These are phyloP conservation scores for Aspergillus tamarii DNA, from an alignment of 2,329 filamentous ascomycete genomes.

Conservation along the genomic window DNA sequence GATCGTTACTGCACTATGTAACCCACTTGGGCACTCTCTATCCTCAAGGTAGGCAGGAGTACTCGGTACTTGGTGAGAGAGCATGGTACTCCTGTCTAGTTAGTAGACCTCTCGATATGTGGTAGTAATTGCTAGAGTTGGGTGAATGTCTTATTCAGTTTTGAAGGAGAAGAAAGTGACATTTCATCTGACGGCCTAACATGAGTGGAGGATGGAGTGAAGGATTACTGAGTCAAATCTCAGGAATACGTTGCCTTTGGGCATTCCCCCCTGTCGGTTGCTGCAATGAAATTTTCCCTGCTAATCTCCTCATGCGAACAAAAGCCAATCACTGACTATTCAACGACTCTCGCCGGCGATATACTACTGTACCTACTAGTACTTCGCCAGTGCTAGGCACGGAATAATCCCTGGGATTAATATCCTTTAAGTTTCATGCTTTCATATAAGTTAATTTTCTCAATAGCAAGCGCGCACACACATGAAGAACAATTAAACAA, in stretches of 20 bases:
- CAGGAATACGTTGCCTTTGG: not conserved
- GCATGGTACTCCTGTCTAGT: not conserved
- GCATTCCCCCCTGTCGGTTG: not conserved
- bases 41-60: too few species aligned
- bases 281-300: not conserved
- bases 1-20: not conserved
- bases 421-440: not conserved
- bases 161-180: not conserved
- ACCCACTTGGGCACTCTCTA: not conserved
- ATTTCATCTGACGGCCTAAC: not conserved
- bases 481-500: not conserved
- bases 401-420: not conserved
- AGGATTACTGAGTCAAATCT: not conserved
- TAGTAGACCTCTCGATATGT: too few species aligned
- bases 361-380: slow-evolving; percentile 2
- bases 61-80: not conserved
- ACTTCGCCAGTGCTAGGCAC: not conserved
- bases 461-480: not conserved
- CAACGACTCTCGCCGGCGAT: too few species aligned
- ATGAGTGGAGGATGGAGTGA: not conserved
- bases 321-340: not conserved
- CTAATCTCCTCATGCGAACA: not conserved
- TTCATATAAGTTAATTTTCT: not conserved
- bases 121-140: not conserved
- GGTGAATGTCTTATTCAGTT: too few species aligned